Evolutionary conservation across 345 rosid species (phyloP).

Genomic region (Mercurialis annua): DNA sequence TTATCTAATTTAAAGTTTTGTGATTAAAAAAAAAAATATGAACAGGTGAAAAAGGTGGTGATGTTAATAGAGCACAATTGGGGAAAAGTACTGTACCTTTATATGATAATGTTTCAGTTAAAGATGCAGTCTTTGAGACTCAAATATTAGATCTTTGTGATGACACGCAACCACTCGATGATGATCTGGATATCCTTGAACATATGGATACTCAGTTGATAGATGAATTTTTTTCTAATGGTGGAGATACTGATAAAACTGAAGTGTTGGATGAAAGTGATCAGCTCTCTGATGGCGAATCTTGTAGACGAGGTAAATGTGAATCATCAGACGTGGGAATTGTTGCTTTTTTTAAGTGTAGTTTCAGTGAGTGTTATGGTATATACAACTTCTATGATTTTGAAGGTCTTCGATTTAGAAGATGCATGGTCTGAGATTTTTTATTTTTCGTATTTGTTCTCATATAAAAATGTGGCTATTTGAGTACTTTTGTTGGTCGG

Average conservation of each 20-base stretch:
- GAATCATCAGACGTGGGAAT: slow-evolving; percentile 23
- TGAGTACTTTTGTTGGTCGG: neutral
- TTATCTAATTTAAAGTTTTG: neutral
- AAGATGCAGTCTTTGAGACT: slow-evolving; percentile 36
- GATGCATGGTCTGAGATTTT: neutral
- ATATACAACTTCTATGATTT: too few species aligned
- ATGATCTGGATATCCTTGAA: slow-evolving; percentile 18
- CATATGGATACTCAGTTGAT: slow-evolving; percentile 23
- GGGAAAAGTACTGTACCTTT: slow-evolving; percentile 5
- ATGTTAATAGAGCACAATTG: slow-evolving; percentile 8
- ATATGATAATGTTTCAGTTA: slow-evolving; percentile 28
- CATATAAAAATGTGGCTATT: too few species aligned
- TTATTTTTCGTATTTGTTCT: too few species aligned
- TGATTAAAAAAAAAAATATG: neutral
- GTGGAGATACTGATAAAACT: slow-evolving; percentile 47
- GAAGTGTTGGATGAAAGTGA: slow-evolving; percentile 38
- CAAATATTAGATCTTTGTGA: slow-evolving; percentile 27
- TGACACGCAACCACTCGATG: slow-evolving; percentile 30
- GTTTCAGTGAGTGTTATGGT: slow-evolving; percentile 50
- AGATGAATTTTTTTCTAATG: slow-evolving; percentile 37
- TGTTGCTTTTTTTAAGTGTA: slow-evolving; percentile 17
- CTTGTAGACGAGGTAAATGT: slow-evolving; percentile 17
- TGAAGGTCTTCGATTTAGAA: neutral
- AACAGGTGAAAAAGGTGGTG: slow-evolving; percentile 24
- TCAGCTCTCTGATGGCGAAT: slow-evolving; percentile 39